phyloP scores from a whole-genome alignment of 805 yeast genomes.

The Lipomyces orientalis region DNA sequence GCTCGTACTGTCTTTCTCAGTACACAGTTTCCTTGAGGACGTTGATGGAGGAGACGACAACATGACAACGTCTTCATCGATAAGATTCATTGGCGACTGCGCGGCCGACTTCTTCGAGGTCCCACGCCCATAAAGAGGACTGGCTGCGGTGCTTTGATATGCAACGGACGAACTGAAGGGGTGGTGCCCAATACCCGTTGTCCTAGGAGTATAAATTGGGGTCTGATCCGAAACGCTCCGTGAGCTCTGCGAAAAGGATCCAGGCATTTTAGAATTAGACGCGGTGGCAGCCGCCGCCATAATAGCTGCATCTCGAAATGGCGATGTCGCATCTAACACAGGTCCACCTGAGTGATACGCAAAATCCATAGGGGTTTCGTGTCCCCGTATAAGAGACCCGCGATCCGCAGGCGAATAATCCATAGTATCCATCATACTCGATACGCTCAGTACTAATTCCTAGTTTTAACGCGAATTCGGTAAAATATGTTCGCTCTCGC shows the following conservation, averaged over 20 bases:
- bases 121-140: constrained; percentile 12
- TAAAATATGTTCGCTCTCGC: neutral
- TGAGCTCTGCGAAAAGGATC: constrained; percentile 7
- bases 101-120: neutral
- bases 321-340: constrained; percentile 15
- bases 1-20: neutral
- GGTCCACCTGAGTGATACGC: constrained; percentile 27
- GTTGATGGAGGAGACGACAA: constrained; percentile 22
- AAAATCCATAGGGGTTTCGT: constrained; percentile 35
- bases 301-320: constrained; percentile 13
- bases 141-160: neutral
- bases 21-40: constrained; percentile 1
- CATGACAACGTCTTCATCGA: constrained; percentile 31
- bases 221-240: constrained; percentile 9
- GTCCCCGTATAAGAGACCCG: constrained; percentile 16
- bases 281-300: constrained; percentile 13
- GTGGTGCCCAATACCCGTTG: neutral
- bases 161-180: neutral
- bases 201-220: constrained; percentile 8
- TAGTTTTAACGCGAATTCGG: neutral
- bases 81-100: constrained; percentile 2
- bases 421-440: constrained; percentile 17
- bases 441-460: neutral
- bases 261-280: constrained; percentile 11
- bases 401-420: constrained; percentile 18